A percentile compares a stretch with the other conserved stretches of the same genome.
Conservation (phyloP, 2,329 filamentous ascomycete species). For the Trichoderma polysporum region DNA sequence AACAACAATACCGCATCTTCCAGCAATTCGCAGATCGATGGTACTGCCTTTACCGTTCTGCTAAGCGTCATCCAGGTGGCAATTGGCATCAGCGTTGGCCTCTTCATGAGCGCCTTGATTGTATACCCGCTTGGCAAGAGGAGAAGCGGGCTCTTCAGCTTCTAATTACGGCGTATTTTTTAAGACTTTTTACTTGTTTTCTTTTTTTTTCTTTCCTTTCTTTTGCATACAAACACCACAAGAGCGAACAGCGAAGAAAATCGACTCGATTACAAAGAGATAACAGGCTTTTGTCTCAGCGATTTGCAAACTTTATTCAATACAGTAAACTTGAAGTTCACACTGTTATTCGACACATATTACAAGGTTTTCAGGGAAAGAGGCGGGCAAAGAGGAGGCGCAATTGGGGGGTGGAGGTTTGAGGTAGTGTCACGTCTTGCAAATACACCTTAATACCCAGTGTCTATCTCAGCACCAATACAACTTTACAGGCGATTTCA, state of each 20-base stretch:
- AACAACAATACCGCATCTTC: constrained; percentile 36
- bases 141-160: constrained; percentile 57
- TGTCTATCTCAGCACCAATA: background rate
- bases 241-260: background rate
- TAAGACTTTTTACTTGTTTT: background rate
- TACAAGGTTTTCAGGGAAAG: background rate
- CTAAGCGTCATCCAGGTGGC: constrained; percentile 61
- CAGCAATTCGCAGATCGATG: constrained; percentile 35
- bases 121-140: constrained; percentile 59
- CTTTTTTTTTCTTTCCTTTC: background rate
- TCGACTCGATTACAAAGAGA: background rate
- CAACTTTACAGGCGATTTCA: background rate
- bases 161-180: constrained; percentile 34
- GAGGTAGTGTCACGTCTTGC: background rate
- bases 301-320: background rate
- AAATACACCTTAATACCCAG: background rate
- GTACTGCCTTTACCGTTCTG: constrained; percentile 53
- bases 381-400: background rate
- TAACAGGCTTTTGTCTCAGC: background rate
- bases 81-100: constrained; percentile 61
- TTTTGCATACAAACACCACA: background rate
- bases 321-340: background rate
- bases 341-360: background rate
- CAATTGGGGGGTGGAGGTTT: background rate
- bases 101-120: constrained; percentile 56